A percentile compares a stretch with the other conserved stretches of the same genome.
phyloP scores from a whole-genome alignment of 768 basidiomycete genomes.

The Auriscalpium vulgare region DNA sequence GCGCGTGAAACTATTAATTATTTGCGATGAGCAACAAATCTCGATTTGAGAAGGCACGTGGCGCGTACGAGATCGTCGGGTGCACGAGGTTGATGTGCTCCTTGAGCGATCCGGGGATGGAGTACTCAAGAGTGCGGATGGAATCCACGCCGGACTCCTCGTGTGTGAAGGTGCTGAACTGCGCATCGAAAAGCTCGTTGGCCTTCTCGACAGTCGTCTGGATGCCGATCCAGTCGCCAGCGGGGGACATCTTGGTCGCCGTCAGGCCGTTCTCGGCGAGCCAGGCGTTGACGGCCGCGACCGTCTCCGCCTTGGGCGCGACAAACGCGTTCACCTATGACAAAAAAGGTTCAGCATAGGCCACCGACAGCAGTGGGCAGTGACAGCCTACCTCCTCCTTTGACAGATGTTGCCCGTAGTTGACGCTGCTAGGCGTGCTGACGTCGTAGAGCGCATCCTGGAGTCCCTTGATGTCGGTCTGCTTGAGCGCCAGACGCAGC shows the following conservation, averaged over 20 bases:
- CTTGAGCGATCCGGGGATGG: conserved; percentile 4
- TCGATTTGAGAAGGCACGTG: neutral
- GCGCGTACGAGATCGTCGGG: conserved; percentile 11
- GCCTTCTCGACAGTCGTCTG: neutral
- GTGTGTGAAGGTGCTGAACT: neutral
- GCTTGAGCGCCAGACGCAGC: neutral
- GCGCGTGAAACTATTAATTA: neutral
- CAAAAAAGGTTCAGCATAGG: neutral
- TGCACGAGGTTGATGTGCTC: conserved; percentile 12
- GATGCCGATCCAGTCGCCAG: conserved; percentile 9
- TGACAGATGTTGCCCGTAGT: neutral
- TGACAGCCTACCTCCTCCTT: neutral
- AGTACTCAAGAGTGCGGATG: conserved; percentile 4
- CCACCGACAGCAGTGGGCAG: too few relatives aligned
- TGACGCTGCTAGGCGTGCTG: neutral
- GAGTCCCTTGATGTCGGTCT: neutral
- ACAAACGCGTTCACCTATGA: neutral
- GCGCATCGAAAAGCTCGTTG: neutral
- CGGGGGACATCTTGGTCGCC: conserved; percentile 3
- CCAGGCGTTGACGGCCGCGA: neutral
- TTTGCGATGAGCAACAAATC: neutral
- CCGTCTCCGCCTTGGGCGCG: neutral
- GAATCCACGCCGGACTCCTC: conserved; percentile 5
- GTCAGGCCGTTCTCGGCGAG: conserved; percentile 7
- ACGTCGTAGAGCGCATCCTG: neutral